Percentiles rank a stretch among this genome's conserved stretches.
phyloP scores from a whole-genome alignment of 495 filamentous ascomycete species.

The Tuber magnatum region DNA sequence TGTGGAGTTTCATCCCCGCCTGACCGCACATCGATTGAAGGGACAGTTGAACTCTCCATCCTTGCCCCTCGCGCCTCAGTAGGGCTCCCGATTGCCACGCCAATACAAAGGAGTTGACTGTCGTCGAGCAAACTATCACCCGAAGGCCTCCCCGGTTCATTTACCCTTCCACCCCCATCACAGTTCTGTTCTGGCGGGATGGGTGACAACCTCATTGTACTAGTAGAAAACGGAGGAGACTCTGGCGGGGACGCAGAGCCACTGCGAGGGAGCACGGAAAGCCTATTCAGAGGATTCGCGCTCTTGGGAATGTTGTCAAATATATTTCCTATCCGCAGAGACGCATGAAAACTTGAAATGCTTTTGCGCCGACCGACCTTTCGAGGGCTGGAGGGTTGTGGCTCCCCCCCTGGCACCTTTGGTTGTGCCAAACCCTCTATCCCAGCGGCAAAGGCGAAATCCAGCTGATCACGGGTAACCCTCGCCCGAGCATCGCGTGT shows the following conservation, averaged over 20 bases:
- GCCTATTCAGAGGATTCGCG: conserved; percentile 33
- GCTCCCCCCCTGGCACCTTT: conserved; percentile 10
- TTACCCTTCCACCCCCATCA: conserved; percentile 45
- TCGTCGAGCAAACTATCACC: neutral
- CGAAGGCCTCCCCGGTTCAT: conserved; percentile 35
- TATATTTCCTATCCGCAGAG: conserved; percentile 17
- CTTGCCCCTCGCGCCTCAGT: conserved; percentile 24
- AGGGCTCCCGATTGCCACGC: conserved; percentile 56
- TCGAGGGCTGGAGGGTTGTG: conserved; percentile 9
- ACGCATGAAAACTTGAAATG: conserved; percentile 30
- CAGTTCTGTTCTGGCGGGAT: conserved; percentile 33
- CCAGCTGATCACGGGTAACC: conserved; percentile 21
- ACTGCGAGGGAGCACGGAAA: conserved; percentile 6
- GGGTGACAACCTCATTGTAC: conserved; percentile 6
- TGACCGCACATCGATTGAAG: neutral
- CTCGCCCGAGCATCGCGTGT: conserved; percentile 34
- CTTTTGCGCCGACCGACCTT: conserved; percentile 37
- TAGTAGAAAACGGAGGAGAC: neutral
- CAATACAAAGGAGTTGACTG: conserved; percentile 44
- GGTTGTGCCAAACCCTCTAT: conserved; percentile 15
- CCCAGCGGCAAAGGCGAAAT: conserved; percentile 29
- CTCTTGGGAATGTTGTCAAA: conserved; percentile 25
- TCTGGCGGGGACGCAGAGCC: conserved; percentile 3
- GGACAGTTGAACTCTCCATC: neutral
- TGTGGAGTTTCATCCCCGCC: conserved; percentile 8